Percentiles rank a stretch among this genome's conserved stretches.
phyloP scores from a whole-genome alignment of 2,329 filamentous ascomycete genomes.

The Paraphoma chrysanthemicola region DNA sequence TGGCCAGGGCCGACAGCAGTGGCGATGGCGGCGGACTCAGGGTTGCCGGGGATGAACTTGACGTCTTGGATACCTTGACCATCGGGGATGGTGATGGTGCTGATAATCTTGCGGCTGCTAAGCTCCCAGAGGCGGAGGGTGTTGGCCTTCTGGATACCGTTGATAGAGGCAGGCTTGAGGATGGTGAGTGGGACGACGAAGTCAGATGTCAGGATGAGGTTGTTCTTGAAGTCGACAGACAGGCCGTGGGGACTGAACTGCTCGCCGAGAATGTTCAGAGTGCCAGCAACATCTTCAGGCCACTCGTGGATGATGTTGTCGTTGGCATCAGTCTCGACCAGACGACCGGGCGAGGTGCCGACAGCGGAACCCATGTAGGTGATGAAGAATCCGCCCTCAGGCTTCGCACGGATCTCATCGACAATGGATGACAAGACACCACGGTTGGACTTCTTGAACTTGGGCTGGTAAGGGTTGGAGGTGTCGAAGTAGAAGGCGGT shows the following conservation, averaged over 20 bases:
- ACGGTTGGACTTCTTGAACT: slow-evolving; percentile 66
- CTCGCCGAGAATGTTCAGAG: slow-evolving; percentile 64
- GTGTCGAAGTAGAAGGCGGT: slow-evolving; percentile 69
- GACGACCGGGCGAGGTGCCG: slow-evolving; percentile 65
- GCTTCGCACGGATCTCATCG: slow-evolving; percentile 69
- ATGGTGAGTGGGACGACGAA: slow-evolving; percentile 69
- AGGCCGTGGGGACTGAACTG: slow-evolving; percentile 70
- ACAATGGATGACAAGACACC: slow-evolving; percentile 66
- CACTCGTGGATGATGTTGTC: slow-evolving; percentile 69
- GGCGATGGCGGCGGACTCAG: slow-evolving; percentile 64
- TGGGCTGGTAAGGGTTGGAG: slow-evolving; percentile 64
- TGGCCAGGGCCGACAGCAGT: slow-evolving; percentile 67
- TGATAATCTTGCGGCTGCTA: slow-evolving; percentile 60
- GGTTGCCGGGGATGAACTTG: slow-evolving; percentile 69
- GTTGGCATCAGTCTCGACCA: slow-evolving; percentile 66
- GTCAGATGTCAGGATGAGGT: slow-evolving; percentile 67
- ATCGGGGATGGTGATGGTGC: slow-evolving; percentile 66
- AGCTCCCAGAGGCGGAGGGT: slow-evolving; percentile 68
- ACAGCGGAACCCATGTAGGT: slow-evolving; percentile 68
- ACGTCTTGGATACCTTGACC: slow-evolving; percentile 69
- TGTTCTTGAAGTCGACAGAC: slow-evolving; percentile 63
- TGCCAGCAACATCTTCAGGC: slow-evolving; percentile 63
- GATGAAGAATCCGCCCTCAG: slow-evolving; percentile 67
- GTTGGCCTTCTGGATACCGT: slow-evolving; percentile 62
- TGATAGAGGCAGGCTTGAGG: slow-evolving; percentile 60